Percentiles rank a stretch among this genome's conserved stretches.
These are phyloP conservation scores for Mortierella sp. DNA, from an alignment of 371 early-diverging fungal genomes.

Conservation along the genomic window DNA sequence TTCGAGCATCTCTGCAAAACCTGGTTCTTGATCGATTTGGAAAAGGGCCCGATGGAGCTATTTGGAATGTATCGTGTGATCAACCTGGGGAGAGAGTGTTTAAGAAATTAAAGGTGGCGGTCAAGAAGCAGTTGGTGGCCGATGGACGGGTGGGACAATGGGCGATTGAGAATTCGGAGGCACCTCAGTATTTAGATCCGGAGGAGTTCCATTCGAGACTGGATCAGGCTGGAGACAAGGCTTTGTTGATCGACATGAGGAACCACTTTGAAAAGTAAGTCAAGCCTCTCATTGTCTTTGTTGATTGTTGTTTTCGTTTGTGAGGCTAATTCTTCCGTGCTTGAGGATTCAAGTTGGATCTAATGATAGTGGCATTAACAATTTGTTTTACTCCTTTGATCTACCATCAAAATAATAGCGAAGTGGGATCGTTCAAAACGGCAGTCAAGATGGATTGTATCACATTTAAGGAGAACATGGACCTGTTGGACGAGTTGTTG, in stretches of 20 bases:
- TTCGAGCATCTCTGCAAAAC: conserved; percentile 24
- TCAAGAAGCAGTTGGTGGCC: conserved; percentile 73
- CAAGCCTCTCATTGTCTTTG: too few relatives aligned
- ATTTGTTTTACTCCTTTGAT: background rate
- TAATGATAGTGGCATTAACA: background rate
- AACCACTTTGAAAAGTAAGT: conserved; percentile 79
- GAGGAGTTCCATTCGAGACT: conserved; percentile 71
- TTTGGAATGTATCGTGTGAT: conserved; percentile 73
- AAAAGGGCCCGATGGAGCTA: conserved; percentile 59
- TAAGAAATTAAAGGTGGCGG: conserved; percentile 69
- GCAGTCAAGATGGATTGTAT: conserved; percentile 78
- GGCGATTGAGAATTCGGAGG: conserved; percentile 66
- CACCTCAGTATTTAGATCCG: conserved; percentile 73
- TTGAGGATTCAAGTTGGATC: background rate
- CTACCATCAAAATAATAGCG: conserved; percentile 39
- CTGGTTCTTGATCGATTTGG: conserved; percentile 59
- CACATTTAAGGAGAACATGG: conserved; percentile 73
- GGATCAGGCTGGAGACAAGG: conserved; percentile 55
- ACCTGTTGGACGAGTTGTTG: conserved; percentile 45
- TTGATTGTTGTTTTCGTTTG: background rate
- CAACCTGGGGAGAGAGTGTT: conserved; percentile 67
- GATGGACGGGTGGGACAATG: conserved; percentile 55
- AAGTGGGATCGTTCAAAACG: conserved; percentile 73
- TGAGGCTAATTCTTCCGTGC: background rate
- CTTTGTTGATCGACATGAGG: conserved; percentile 77